Percentiles rank a stretch among this genome's conserved stretches.
Evolutionary conservation across 2,329 filamentous ascomycete species (phyloP).

Genomic region (Tolypocladium paradoxum): DNA sequence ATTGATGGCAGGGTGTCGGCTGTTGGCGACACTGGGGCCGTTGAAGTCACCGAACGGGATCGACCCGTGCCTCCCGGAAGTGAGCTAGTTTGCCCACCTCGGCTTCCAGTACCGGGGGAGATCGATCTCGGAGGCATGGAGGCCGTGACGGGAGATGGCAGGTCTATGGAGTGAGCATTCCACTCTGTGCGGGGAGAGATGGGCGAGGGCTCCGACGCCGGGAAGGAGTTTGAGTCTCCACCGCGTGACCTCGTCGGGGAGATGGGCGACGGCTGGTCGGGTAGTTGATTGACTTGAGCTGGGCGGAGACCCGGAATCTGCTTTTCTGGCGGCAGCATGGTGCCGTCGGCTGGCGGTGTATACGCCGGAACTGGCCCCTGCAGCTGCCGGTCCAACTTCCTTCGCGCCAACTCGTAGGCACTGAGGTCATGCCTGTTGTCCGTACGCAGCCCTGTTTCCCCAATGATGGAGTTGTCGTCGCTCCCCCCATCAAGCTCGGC

Average conservation of each 20-base stretch:
- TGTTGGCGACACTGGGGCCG: neutral
- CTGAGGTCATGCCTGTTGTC: slow-evolving; percentile 28
- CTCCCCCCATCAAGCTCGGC: slow-evolving; percentile 36
- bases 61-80: neutral
- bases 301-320: slow-evolving; percentile 7
- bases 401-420: slow-evolving; percentile 39
- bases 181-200: slow-evolving; percentile 35
- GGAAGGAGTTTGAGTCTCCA: slow-evolving; percentile 22
- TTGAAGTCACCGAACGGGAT: slow-evolving; percentile 4
- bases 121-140: slow-evolving; percentile 15
- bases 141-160: slow-evolving; percentile 30
- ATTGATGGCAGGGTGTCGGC: slow-evolving; percentile 1
- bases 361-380: slow-evolving; percentile 40
- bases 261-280: slow-evolving; percentile 5
- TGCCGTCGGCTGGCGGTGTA: slow-evolving; percentile 25
- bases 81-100: slow-evolving; percentile 2
- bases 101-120: slow-evolving; percentile 8
- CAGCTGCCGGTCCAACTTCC: slow-evolving; percentile 40
- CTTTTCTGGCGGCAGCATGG: slow-evolving; percentile 19
- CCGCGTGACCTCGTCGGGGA: slow-evolving; percentile 11
- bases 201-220: slow-evolving; percentile 35
- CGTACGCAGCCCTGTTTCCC: slow-evolving; percentile 29
- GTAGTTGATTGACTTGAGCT: slow-evolving; percentile 6
- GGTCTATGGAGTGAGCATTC: slow-evolving; percentile 23
- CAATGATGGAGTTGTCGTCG: slow-evolving; percentile 24